Evolutionary conservation across 2,329 filamentous ascomycete genomes (phyloP).

Genomic region (Botrytis aclada): DNA sequence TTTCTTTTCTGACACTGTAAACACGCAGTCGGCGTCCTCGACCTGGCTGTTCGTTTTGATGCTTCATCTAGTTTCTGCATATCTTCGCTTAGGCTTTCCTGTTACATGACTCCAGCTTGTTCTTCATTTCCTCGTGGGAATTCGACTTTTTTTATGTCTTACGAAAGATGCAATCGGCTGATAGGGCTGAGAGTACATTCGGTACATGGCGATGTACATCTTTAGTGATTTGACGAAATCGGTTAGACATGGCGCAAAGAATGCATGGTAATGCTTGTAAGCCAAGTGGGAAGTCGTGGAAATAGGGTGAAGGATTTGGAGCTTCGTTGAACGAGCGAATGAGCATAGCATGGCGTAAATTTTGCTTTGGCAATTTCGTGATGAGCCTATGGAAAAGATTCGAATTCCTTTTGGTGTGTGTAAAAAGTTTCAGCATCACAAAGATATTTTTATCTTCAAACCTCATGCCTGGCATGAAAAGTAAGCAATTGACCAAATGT

Average conservation of each 20-base stretch:
- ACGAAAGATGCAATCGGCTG: conserved; percentile 1
- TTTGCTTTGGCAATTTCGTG: not conserved
- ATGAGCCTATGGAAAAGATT: not conserved
- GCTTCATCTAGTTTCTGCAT: conserved; percentile 21
- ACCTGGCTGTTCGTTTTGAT: conserved; percentile 7
- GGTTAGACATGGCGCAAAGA: not conserved
- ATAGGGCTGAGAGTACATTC: conserved; percentile 16
- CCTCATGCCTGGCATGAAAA: conserved; percentile 1
- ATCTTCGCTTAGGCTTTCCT: conserved; percentile 5
- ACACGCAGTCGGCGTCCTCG: conserved; percentile 17
- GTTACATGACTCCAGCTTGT: conserved; percentile 5
- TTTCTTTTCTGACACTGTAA: conserved; percentile 19
- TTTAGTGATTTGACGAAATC: not conserved
- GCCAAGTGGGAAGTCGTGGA: conserved; percentile 7
- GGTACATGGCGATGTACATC: not conserved
- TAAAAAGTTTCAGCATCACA: conserved; percentile 15
- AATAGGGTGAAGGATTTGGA: conserved; percentile 11
- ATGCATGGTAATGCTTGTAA: conserved; percentile 16
- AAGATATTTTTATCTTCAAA: conserved; percentile 15
- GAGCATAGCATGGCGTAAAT: not conserved
- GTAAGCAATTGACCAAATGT: not conserved
- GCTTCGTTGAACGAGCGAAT: conserved; percentile 15
- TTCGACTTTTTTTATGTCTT: conserved; percentile 16
- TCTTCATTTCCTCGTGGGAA: conserved; percentile 10
- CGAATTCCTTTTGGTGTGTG: not conserved